A percentile compares a stretch with the other conserved stretches of the same genome.
phyloP scores from a whole-genome alignment of 2,329 filamentous ascomycete species.

The Tolypocladium inflatum region DNA sequence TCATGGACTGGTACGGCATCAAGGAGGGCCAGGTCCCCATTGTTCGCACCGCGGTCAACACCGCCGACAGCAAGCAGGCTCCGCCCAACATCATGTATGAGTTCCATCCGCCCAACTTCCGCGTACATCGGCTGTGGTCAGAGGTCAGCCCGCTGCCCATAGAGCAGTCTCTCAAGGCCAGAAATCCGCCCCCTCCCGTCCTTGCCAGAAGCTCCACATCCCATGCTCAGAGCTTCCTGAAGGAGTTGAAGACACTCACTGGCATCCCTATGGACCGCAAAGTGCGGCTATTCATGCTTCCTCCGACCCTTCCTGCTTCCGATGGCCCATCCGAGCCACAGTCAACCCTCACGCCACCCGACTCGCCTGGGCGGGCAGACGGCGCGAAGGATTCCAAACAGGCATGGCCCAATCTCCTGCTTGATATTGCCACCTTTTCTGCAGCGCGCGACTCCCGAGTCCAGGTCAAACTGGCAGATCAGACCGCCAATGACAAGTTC shows the following conservation, averaged over 20 bases:
- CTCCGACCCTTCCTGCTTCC: slow-evolving; percentile 29
- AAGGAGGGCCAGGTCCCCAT: slow-evolving; percentile 62
- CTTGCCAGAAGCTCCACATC: slow-evolving; percentile 64
- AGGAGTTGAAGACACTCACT: slow-evolving; percentile 58
- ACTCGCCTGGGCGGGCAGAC: slow-evolving; percentile 23
- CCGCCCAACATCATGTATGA: slow-evolving; percentile 68
- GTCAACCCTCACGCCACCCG: slow-evolving; percentile 28
- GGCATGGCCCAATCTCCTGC: slow-evolving; percentile 31
- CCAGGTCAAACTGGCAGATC: slow-evolving; percentile 38
- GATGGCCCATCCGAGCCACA: slow-evolving; percentile 21
- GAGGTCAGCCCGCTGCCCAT: slow-evolving; percentile 45
- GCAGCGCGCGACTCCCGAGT: slow-evolving; percentile 16
- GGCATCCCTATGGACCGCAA: slow-evolving; percentile 62
- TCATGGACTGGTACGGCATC: slow-evolving; percentile 75
- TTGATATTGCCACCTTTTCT: slow-evolving; percentile 45
- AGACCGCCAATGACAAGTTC: slow-evolving; percentile 64
- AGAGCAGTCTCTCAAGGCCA: slow-evolving; percentile 51
- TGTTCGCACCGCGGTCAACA: slow-evolving; percentile 68
- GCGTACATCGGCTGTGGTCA: slow-evolving; percentile 68
- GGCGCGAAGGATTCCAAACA: slow-evolving; percentile 14
- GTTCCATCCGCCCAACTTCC: slow-evolving; percentile 75
- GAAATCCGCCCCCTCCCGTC: slow-evolving; percentile 50
- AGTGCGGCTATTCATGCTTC: slow-evolving; percentile 66
- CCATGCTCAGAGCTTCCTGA: slow-evolving; percentile 66
- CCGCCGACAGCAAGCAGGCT: slow-evolving; percentile 31